Conservation (phyloP, 768 basidiomycete genomes). For the Nidularia sp. region DNA sequence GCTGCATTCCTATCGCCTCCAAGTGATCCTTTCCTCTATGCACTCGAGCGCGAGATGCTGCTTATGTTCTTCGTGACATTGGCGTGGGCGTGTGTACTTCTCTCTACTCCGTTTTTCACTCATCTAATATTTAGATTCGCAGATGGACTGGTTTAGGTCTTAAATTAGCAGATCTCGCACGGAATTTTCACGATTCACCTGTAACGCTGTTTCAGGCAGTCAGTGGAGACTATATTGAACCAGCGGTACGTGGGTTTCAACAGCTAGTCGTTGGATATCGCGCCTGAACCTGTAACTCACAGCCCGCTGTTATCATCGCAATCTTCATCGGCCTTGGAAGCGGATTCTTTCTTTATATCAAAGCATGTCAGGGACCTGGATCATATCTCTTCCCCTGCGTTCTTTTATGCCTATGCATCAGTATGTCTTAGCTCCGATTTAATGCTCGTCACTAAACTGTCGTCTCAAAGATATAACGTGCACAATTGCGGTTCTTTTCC, state of each 20-base stretch:
- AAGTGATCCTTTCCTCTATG: conserved; percentile 61
- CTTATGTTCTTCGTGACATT: conserved; percentile 43
- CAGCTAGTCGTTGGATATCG: conserved; percentile 13
- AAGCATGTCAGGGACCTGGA: conserved; percentile 56
- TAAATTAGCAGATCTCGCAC: conserved; percentile 53
- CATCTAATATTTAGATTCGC: conserved; percentile 1
- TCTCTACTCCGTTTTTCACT: background rate
- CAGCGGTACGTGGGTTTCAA: conserved; percentile 19
- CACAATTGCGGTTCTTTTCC: conserved; percentile 56
- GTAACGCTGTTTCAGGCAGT: conserved; percentile 35
- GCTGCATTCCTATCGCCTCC: conserved; percentile 68
- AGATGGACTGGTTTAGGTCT: conserved; percentile 71
- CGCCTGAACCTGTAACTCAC: background rate
- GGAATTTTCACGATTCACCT: conserved; percentile 33
- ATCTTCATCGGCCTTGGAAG: conserved; percentile 64
- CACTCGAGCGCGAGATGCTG: conserved; percentile 60
- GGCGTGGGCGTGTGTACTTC: conserved; percentile 57
- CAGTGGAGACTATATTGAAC: conserved; percentile 56
- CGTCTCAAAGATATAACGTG: conserved; percentile 47
- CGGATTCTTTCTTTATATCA: conserved; percentile 53
- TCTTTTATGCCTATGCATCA: conserved; percentile 57
- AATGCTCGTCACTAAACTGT: background rate
- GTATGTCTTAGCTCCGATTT: conserved; percentile 22
- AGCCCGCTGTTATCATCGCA: conserved; percentile 57
- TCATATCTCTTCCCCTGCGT: conserved; percentile 55